A percentile compares a stretch with the other conserved stretches of the same genome.
phyloP scores from a whole-genome alignment of 2,329 filamentous ascomycete species.

The Fusarium begoniae region DNA sequence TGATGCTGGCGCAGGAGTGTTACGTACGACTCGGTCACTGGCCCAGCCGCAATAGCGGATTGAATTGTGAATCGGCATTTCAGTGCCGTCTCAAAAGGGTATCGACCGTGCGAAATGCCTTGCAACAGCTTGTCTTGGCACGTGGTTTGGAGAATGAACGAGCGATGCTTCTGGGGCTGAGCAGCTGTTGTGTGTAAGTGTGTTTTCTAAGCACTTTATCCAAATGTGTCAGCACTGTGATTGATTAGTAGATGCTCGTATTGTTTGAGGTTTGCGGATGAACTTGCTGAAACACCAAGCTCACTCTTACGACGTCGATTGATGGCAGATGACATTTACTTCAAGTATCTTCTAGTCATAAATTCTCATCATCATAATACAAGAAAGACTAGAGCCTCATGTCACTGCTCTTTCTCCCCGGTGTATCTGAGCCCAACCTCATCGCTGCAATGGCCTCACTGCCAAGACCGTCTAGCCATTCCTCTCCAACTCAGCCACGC shows the following conservation, averaged over 20 bases:
- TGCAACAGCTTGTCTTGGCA: background rate
- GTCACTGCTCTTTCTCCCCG: rapidly evolving
- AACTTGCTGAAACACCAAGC: rapidly evolving
- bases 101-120: background rate
- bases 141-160: background rate
- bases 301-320: too few species aligned
- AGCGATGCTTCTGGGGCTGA: background rate
- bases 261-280: background rate
- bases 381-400: too few species aligned
- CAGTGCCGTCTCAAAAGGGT: background rate
- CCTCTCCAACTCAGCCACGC: background rate
- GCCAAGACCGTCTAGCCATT: background rate
- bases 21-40: background rate
- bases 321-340: background rate
- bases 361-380: rapidly evolving
- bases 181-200: background rate
- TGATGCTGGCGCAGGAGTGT: slow-evolving; percentile 1
- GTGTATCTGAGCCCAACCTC: background rate
- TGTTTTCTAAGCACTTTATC: background rate
- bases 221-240: background rate
- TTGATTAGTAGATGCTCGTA: background rate
- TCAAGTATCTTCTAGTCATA: background rate
- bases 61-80: background rate
- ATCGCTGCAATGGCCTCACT: background rate
- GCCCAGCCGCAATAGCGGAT: slow-evolving; percentile 2